A percentile compares a stretch with the other conserved stretches of the same genome.
Conservation (phyloP, 495 filamentous ascomycete genomes). For the Daldinia concentrica region DNA sequence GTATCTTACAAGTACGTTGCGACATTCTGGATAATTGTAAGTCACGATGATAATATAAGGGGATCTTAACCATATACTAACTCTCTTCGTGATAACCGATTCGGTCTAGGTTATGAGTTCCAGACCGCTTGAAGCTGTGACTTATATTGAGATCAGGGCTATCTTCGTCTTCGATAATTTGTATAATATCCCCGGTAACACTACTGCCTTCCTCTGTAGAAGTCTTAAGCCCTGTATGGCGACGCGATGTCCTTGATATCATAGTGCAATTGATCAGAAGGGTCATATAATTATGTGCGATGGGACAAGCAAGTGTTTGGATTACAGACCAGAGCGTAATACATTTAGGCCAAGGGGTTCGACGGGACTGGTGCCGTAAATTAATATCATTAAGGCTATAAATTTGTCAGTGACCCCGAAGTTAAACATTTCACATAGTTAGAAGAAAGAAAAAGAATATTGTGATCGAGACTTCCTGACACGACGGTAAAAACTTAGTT, state of each 20-base stretch:
- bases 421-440: not conserved
- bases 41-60: not conserved
- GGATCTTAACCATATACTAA: slow-evolving; percentile 18
- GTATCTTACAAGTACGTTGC: slow-evolving; percentile 48
- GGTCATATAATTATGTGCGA: not conserved
- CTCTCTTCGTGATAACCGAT: slow-evolving; percentile 46
- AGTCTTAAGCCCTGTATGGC: not conserved
- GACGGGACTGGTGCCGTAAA: not conserved
- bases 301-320: not conserved
- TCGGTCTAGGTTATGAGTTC: slow-evolving; percentile 40
- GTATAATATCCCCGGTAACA: not conserved
- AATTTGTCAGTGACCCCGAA: not conserved
- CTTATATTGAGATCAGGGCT: not conserved
- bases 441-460: not conserved
- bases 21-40: slow-evolving; percentile 43
- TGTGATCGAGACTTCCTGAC: slow-evolving; percentile 11
- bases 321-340: not conserved
- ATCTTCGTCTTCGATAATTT: not conserved
- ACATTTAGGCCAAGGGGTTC: not conserved
- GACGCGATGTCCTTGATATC: not conserved
- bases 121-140: slow-evolving; percentile 33
- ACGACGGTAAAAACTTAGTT: slow-evolving; percentile 20
- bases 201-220: not conserved
- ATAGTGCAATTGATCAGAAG: slow-evolving; percentile 6
- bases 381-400: not conserved